These are phyloP conservation scores for Saussurea involucrata DNA, from an alignment of 129 eudicot genomes.

Conservation along the genomic window DNA sequence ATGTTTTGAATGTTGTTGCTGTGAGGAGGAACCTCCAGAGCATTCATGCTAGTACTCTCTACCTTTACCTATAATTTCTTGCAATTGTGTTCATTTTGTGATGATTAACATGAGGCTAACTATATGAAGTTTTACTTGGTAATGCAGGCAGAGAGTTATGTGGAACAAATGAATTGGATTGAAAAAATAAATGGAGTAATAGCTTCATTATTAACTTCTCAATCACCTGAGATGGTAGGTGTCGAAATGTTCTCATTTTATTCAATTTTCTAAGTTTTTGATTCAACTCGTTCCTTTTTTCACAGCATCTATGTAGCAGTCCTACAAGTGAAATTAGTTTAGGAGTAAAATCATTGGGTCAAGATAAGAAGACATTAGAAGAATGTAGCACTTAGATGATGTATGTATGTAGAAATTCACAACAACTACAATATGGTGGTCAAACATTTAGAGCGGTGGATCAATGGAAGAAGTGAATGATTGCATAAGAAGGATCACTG, in stretches of 20 bases:
- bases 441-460: too few relatives aligned
- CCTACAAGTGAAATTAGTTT: constrained; percentile 49
- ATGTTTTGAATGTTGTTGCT: too few relatives aligned
- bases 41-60: too few relatives aligned
- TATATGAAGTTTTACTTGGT: not conserved
- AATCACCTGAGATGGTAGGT: constrained; percentile 66
- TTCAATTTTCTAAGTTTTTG: not conserved
- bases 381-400: constrained; percentile 37
- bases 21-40: too few relatives aligned
- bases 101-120: not conserved
- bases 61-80: too few relatives aligned
- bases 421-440: constrained; percentile 40
- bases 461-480: too few relatives aligned
- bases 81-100: not conserved
- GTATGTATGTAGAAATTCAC: constrained; percentile 60
- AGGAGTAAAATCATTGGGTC: constrained; percentile 42
- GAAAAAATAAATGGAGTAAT: constrained; percentile 92
- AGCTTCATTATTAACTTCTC: constrained; percentile 77
- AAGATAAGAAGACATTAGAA: constrained; percentile 35
- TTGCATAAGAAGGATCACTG: too few relatives aligned
- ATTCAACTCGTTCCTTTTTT: not conserved
- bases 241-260: not conserved
- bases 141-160: constrained; percentile 78
- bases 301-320: constrained; percentile 51
- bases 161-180: constrained; percentile 91